A percentile compares a stretch with the other conserved stretches of the same genome.
phyloP scores from a whole-genome alignment of 441 rosid genomes.

The Pelargonium myrrhifolium region DNA sequence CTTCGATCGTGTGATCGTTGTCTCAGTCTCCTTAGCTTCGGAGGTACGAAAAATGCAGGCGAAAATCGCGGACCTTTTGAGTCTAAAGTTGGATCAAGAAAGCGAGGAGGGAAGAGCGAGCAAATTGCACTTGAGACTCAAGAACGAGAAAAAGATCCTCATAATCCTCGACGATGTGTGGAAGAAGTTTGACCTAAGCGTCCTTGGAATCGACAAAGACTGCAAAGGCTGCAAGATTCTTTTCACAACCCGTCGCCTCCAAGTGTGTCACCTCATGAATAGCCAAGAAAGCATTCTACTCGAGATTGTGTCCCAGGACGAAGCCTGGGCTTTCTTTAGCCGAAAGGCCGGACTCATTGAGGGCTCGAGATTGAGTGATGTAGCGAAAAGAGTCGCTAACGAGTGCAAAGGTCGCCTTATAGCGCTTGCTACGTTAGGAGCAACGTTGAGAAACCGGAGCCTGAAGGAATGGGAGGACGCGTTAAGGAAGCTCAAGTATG shows the following conservation, averaged over 20 bases:
- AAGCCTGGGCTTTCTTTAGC: not conserved
- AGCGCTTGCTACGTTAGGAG: conserved; percentile 1
- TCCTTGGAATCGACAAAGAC: not conserved
- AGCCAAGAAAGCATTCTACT: not conserved
- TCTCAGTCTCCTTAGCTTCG: not conserved
- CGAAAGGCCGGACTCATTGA: not conserved
- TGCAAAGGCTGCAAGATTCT: conserved; percentile 1
- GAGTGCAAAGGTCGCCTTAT: not conserved
- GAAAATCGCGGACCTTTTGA: not conserved
- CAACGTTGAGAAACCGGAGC: not conserved
- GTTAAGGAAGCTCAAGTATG: not conserved
- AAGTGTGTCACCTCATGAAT: not conserved
- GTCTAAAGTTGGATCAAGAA: not conserved
- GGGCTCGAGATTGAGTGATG: not conserved
- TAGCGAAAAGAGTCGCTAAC: not conserved
- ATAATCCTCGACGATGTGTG: not conserved
- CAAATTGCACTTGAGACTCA: not conserved
- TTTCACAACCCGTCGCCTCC: not conserved
- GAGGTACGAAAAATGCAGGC: not conserved
- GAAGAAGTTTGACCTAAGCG: not conserved
- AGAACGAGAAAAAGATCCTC: not conserved
- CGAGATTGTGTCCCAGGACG: not conserved
- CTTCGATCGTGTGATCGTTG: not conserved
- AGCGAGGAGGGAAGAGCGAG: conserved; percentile 1
- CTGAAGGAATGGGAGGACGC: not conserved